A percentile compares a stretch with the other conserved stretches of the same genome.
These are phyloP conservation scores for Tuber brumale DNA, from an alignment of 495 filamentous ascomycete species.

Conservation along the genomic window DNA sequence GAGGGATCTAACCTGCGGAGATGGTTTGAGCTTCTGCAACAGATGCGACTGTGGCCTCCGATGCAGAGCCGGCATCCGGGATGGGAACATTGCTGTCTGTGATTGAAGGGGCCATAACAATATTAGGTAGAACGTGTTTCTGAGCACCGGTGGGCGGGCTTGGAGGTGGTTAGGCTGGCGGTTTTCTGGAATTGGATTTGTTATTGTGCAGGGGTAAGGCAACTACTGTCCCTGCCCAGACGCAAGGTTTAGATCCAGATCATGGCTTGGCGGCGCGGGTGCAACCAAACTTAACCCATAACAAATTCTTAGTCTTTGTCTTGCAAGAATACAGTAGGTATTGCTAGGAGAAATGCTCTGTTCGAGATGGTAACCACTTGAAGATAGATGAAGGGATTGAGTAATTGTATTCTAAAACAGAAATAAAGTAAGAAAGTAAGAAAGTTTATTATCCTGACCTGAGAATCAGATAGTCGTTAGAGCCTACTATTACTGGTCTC, in stretches of 20 bases:
- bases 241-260: neutral
- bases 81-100: slow-evolving; percentile 19
- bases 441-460: neutral
- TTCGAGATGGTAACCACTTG: neutral
- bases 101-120: slow-evolving; percentile 19
- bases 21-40: slow-evolving; percentile 33
- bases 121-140: slow-evolving; percentile 16
- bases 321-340: neutral
- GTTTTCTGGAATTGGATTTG: neutral
- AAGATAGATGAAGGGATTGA: neutral
- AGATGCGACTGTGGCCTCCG: slow-evolving; percentile 8
- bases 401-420: neutral
- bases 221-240: neutral
- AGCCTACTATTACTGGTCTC: neutral
- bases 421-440: neutral
- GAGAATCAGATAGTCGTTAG: neutral
- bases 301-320: neutral
- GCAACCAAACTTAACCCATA: neutral
- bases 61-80: slow-evolving; percentile 18
- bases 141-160: neutral
- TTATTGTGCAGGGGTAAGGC: neutral
- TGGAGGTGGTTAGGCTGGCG: neutral
- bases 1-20: slow-evolving; percentile 30
- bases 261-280: neutral
- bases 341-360: neutral